These are phyloP conservation scores for Podospora bellae-mahoneyi DNA, from an alignment of 495 filamentous ascomycete genomes.

Conservation along the genomic window DNA sequence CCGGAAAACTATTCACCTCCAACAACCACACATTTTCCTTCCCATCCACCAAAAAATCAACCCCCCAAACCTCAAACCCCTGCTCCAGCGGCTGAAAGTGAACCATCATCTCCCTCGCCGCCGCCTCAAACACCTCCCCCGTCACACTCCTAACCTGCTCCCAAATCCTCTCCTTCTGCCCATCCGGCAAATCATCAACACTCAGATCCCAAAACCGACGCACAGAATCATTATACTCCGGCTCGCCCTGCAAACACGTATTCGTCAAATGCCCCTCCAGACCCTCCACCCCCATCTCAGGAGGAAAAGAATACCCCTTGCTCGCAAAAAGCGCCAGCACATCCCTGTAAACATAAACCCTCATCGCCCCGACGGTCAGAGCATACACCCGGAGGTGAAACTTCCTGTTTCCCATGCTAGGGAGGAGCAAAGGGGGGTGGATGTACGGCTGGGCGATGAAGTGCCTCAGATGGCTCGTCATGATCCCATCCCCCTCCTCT, in stretches of 20 bases:
- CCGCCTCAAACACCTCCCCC: slow-evolving; percentile 76
- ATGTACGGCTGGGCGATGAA: slow-evolving; percentile 97
- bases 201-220: slow-evolving; percentile 64
- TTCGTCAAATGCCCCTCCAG: slow-evolving; percentile 86
- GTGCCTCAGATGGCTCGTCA: slow-evolving; percentile 88
- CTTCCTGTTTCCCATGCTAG: slow-evolving; percentile 62
- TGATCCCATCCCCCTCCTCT: slow-evolving; percentile 47
- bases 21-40: slow-evolving; percentile 60
- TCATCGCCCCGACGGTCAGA: slow-evolving; percentile 69
- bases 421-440: slow-evolving; percentile 76
- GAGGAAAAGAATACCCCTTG: slow-evolving; percentile 53
- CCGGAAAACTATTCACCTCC: slow-evolving; percentile 95
- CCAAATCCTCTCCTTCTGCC: slow-evolving; percentile 50
- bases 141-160: slow-evolving; percentile 70
- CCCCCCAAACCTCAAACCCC: slow-evolving; percentile 86
- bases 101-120: slow-evolving; percentile 72
- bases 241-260: slow-evolving; percentile 76
- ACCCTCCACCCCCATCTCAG: slow-evolving; percentile 45
- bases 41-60: slow-evolving; percentile 84
- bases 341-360: slow-evolving; percentile 79
- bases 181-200: slow-evolving; percentile 26
- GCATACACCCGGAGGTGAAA: slow-evolving; percentile 95
- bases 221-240: slow-evolving; percentile 43
- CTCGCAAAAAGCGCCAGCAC: slow-evolving; percentile 93
- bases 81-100: slow-evolving; percentile 90